Conservation (phyloP, 352 stramenopile species). For the Globisporangium apiculatum region DNA sequence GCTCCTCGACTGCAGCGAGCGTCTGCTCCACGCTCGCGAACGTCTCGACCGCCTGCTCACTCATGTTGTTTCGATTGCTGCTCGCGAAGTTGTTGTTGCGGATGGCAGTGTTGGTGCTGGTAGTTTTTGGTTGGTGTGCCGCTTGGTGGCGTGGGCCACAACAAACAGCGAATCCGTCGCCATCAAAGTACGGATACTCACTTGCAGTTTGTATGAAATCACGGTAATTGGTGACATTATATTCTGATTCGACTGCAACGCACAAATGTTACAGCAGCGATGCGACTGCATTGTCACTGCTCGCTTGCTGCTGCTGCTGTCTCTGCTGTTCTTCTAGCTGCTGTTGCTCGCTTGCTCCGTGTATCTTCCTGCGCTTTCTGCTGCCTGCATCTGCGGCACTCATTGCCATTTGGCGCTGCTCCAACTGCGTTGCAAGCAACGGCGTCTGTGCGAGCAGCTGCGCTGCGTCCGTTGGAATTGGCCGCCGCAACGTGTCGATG, state of each 20-base stretch:
- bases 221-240: no score
- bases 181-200: not conserved
- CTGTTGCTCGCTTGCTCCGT: not conserved
- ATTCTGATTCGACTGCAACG: no score
- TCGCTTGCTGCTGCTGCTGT: not conserved
- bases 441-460: conserved; percentile 20
- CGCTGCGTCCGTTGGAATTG: conserved; percentile 13
- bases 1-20: conserved; percentile 65
- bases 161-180: not conserved
- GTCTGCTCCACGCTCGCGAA: conserved; percentile 75
- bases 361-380: conserved; percentile 33
- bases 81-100: no score
- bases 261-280: no score
- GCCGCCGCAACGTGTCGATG: conserved; percentile 48
- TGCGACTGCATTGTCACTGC: no score
- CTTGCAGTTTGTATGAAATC: not conserved
- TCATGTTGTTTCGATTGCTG: conserved; percentile 22
- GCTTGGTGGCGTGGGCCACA: not conserved
- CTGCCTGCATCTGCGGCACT: conserved; percentile 1
- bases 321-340: not conserved
- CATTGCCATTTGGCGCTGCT: conserved; percentile 3
- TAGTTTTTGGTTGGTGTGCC: conserved; percentile 12
- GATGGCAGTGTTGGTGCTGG: not conserved
- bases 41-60: conserved; percentile 50
- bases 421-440: conserved; percentile 24